Conservation (phyloP, 345 rosid species). For the Syzygium oleosum region DNA sequence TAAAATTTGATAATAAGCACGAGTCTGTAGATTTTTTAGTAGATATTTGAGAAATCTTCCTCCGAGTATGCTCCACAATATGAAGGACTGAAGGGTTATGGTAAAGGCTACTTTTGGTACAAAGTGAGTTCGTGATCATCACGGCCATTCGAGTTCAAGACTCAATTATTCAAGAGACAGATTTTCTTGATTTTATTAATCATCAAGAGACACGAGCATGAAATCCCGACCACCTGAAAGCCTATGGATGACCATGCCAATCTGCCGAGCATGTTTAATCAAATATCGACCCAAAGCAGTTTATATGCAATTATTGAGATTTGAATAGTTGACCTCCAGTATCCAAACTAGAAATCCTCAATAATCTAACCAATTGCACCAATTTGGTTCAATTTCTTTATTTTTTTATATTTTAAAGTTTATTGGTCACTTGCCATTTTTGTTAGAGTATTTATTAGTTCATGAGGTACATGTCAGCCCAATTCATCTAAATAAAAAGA, state of each 20-base stretch:
- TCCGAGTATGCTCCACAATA: fast-evolving
- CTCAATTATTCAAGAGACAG: too few species aligned
- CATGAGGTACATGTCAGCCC: not conserved
- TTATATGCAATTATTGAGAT: too few species aligned
- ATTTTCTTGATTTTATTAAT: too few species aligned
- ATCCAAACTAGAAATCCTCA: too few species aligned
- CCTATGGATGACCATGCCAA: not conserved
- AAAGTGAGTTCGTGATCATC: not conserved
- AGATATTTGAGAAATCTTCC: not conserved
- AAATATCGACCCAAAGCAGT: too few species aligned
- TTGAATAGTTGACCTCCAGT: too few species aligned
- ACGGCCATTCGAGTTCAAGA: fast-evolving
- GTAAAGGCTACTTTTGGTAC: not conserved
- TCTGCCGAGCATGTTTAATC: fast-evolving
- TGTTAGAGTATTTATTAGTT: not conserved
- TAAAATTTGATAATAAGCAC: not conserved
- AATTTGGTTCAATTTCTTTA: not conserved
- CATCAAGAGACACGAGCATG: not conserved
- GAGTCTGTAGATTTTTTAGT: not conserved
- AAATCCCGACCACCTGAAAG: fast-evolving
- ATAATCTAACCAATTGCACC: not conserved
- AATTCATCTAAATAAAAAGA: not conserved
- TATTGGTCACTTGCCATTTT: not conserved
- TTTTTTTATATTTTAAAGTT: not conserved
- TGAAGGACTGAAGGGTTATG: not conserved